Evolutionary conservation across 2,329 filamentous ascomycete genomes (phyloP), one percentile per base, ranked within the genome.

Genomic region (Aspergillus sp.): DNA sequence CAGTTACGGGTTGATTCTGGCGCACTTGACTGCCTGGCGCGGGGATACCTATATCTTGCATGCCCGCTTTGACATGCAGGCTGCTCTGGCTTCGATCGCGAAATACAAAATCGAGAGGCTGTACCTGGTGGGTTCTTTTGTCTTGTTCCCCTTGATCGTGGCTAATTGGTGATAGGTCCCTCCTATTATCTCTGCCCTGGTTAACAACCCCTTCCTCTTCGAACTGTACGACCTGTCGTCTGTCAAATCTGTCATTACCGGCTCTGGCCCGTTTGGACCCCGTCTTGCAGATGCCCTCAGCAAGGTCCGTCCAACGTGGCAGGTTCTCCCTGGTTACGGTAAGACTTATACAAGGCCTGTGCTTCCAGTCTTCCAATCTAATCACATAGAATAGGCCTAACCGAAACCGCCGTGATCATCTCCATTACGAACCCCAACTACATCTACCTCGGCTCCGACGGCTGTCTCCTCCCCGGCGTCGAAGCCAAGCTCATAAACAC

Each of bases 61-160:
- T n/a, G 48, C 55, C 3, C 55, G 55, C 15, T 57, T 57, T 35
- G 55, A 57, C 19, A 57, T 57, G 55, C 55, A 57, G 25, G 19
- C 52, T 17, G 52, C 52, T 41, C 43, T 57, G 21, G 52, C 52
- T 19, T 21, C 19, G 23, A 52, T 57, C 7, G 41, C 43, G 17
- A 43, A 48, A 11, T 57, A 49, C 41, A 49, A 50, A n/a, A 52
- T 57, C n/a, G 49, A 49, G 12, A 27, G 55, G 6, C 33, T 57
- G 21, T 57, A 57, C 31, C 35, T 57, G 4, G 55, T 37, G 5
- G 1, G 35, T 3, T 9, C 27, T 2, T 2, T 11, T 31, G 27
- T 31, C 8, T 31, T 31, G 27, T 31, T 9, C 27, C 4, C 27
- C 17, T 17, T 17, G 21, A 35, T 4, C 33, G 12, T 15, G 2